Percentiles rank a stretch among this genome's conserved stretches.
phyloP scores from a whole-genome alignment of 1,284 basidiomycete genomes.

The Ustilago tritici region DNA sequence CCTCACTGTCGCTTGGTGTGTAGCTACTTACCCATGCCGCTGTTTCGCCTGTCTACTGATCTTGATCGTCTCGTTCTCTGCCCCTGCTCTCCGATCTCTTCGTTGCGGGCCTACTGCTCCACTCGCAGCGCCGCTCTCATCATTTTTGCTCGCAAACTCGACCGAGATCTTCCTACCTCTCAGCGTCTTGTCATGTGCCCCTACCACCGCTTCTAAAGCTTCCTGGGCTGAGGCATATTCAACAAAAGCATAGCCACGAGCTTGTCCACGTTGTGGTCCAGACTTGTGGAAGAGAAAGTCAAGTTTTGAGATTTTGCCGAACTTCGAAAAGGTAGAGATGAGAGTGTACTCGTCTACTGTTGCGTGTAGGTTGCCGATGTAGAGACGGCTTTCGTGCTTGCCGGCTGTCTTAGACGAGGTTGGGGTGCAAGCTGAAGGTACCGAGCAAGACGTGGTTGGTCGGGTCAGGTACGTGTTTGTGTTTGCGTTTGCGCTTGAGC shows the following conservation, averaged over 20 bases:
- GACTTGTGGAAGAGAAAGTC: conserved; percentile 96
- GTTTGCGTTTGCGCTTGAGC: not conserved
- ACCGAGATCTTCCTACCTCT: conserved; percentile 88
- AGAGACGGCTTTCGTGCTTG: conserved; percentile 75
- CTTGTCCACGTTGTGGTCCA: conserved; percentile 87
- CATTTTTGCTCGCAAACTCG: conserved; percentile 82
- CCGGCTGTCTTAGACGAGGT: not conserved
- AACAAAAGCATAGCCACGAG: conserved; percentile 93
- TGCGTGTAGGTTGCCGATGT: conserved; percentile 89
- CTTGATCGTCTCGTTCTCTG: conserved; percentile 72
- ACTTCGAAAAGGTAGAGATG: conserved; percentile 88
- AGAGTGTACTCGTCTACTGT: conserved; percentile 87
- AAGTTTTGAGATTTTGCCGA: conserved; percentile 88
- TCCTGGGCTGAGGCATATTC: conserved; percentile 77
- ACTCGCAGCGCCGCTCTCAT: not conserved
- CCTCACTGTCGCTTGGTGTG: not conserved
- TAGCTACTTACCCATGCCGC: conserved; percentile 74
- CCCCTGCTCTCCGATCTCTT: conserved; percentile 16
- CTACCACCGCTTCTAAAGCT: conserved; percentile 81
- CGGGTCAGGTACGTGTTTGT: conserved; percentile 25
- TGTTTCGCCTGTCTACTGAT: conserved; percentile 81
- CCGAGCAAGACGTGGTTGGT: conserved; percentile 7
- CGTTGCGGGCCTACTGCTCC: conserved; percentile 47
- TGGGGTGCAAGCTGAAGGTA: not conserved
- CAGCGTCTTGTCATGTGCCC: conserved; percentile 82